Percentiles rank a stretch among this genome's conserved stretches.
Evolutionary conservation across 2,329 filamentous ascomycete genomes (phyloP).

Genomic region (Colletotrichum cuscutae): DNA sequence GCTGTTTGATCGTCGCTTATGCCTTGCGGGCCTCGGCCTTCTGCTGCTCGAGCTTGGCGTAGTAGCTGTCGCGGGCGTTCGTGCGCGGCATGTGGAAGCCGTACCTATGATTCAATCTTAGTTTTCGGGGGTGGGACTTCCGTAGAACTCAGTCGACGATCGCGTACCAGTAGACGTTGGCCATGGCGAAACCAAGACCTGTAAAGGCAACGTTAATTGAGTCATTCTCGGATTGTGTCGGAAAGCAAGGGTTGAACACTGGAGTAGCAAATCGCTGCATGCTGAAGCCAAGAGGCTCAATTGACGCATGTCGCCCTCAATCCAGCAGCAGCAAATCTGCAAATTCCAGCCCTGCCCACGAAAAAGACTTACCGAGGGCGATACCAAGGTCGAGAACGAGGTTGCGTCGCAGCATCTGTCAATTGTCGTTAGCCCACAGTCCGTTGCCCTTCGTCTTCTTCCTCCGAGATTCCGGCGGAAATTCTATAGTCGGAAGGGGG

Average conservation of each 20-base stretch:
- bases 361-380: conserved; percentile 60
- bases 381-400: conserved; percentile 67
- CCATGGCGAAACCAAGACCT: conserved; percentile 66
- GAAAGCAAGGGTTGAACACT: neutral
- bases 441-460: neutral
- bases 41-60: conserved; percentile 67
- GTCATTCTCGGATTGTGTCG: neutral
- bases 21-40: conserved; percentile 52
- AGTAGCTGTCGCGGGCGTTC: conserved; percentile 67
- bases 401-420: conserved; percentile 68
- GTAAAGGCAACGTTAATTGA: conserved; percentile 45
- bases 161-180: conserved; percentile 68
- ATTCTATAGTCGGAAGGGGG: conserved; percentile 43
- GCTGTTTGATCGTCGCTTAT: conserved; percentile 13
- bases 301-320: neutral
- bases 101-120: conserved; percentile 57
- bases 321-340: neutral
- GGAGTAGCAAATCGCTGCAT: neutral
- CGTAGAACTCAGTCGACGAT: neutral
- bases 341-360: neutral
- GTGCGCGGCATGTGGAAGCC: conserved; percentile 72
- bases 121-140: neutral
- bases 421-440: conserved; percentile 46
- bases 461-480: conserved; percentile 4
- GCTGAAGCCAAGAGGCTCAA: neutral